Percentiles rank a stretch among this genome's conserved stretches.
Conservation (phyloP, 75 land plant species). For the Pinus tabuliformis region DNA sequence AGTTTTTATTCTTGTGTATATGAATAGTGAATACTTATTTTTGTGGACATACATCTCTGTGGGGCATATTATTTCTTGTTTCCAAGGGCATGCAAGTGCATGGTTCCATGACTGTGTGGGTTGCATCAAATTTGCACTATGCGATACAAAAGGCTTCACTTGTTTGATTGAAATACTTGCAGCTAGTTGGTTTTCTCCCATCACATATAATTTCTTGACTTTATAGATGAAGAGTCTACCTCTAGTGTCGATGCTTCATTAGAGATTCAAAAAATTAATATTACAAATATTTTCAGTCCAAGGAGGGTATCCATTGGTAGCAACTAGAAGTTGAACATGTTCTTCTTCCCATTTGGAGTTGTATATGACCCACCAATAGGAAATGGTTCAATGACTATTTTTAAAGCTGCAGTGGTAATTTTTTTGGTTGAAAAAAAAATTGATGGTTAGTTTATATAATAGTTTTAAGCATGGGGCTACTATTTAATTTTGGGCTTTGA, state of each 20-base stretch:
- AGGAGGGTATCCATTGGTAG: conserved; percentile 67
- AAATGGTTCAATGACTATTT: neutral
- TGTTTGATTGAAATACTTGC: no score
- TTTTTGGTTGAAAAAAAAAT: neutral
- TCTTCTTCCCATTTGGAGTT: conserved; percentile 7
- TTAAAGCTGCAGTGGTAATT: neutral
- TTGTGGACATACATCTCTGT: conserved; percentile 7
- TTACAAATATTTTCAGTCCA: conserved; percentile 38
- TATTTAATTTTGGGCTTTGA: neutral
- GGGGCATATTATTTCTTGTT: conserved; percentile 6
- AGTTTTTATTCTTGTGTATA: neutral
- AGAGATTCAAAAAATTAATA: conserved; percentile 5
- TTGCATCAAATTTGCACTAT: no score
- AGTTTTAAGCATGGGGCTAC: neutral
- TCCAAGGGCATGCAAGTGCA: neutral
- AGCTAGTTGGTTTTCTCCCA: no score
- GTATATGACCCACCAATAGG: neutral
- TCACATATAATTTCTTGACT: neutral
- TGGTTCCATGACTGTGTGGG: neutral
- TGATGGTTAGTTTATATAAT: neutral
- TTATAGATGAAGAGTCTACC: neutral
- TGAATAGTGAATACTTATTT: neutral
- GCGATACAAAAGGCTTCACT: no score
- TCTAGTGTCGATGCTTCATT: neutral
- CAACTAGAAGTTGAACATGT: conserved; percentile 60